phyloP scores from a whole-genome alignment of 2,329 filamentous ascomycete species.

The Apiospora saccharicola region DNA sequence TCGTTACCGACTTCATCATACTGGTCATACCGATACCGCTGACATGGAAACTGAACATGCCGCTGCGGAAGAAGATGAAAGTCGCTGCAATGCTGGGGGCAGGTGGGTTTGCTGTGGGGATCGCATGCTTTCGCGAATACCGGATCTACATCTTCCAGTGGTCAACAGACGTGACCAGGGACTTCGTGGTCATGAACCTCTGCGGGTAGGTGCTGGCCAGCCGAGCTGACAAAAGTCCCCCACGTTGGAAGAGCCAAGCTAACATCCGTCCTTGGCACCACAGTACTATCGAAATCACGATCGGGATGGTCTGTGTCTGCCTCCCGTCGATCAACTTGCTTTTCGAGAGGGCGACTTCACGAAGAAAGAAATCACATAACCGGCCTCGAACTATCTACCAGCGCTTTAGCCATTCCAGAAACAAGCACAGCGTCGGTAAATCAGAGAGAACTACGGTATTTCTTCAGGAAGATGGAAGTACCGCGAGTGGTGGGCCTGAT shows the following conservation, averaged over 20 bases:
- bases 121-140: constrained; percentile 40
- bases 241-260: neutral
- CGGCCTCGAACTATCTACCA: constrained; percentile 13
- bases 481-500: neutral
- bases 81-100: constrained; percentile 41
- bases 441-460: neutral
- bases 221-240: neutral
- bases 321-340: constrained; percentile 37
- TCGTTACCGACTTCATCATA: constrained; percentile 44
- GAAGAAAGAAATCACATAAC: neutral
- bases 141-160: constrained; percentile 34
- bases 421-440: neutral
- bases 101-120: constrained; percentile 40
- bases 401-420: neutral
- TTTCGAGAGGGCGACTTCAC: constrained; percentile 19
- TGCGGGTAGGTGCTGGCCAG: constrained; percentile 13
- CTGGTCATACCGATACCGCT: constrained; percentile 44
- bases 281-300: constrained; percentile 35
- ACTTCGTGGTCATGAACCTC: constrained; percentile 34
- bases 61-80: constrained; percentile 42
- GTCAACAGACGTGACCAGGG: constrained; percentile 35
- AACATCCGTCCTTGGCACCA: neutral
- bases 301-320: constrained; percentile 40
- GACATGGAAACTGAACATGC: constrained; percentile 40
- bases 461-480: neutral